Base-by-base conservation (phyloP, 768 basidiomycete genomes). In the Suillus occidentalis region DNA sequence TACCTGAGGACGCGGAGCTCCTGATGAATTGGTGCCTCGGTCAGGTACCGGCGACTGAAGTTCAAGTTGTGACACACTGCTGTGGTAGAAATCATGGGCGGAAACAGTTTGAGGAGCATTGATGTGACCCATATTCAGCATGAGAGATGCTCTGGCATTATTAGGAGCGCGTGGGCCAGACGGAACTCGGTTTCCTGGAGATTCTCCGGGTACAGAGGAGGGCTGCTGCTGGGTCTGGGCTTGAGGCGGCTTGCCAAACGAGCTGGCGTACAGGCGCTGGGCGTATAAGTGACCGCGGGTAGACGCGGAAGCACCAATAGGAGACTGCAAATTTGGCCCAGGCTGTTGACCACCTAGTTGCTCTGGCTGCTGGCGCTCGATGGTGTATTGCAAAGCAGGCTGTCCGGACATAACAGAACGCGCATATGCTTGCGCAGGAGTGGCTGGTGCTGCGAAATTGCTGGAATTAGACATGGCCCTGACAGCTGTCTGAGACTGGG, bases 261-360 rank as follows among this genome's bases (percentile, higher is more conserved):
- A 79, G 55, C 80, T 82, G 8, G 79, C 80, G 66, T 83, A 84
- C 34, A 84, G 69, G 58, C 77, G 78, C 56, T 82, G 83, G 28
- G 83, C 83, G 42, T 76, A 69, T 3, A 77, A 77, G 55, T 71
- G 64, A 16, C 72, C 75, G 49, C 56, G 66, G 13, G 60, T 65
- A 57, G 65, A 42, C 34, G 61, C 22, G 34, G 71, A 60, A n/a
- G 61, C 50, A 6, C 63, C 25, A 9, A 60, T 39, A 39, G 53
- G 45, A 34, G 52, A 50, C 8, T 65, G 31, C 5, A 42, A 64
- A 14, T 62, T 59, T 13, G 25, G 63, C n/a, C 43, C 34, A 37
- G 56, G 68, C 10, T 43, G 61, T 45, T 55, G 55, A 55, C 10
- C 20, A 13, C 25, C 8, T 22, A 25, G n/a, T 36, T 31, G 59